Percentiles rank a stretch among this genome's conserved stretches.
These are phyloP conservation scores for Euphorbia peplus DNA, from an alignment of 345 rosid genomes.

Conservation along the genomic window DNA sequence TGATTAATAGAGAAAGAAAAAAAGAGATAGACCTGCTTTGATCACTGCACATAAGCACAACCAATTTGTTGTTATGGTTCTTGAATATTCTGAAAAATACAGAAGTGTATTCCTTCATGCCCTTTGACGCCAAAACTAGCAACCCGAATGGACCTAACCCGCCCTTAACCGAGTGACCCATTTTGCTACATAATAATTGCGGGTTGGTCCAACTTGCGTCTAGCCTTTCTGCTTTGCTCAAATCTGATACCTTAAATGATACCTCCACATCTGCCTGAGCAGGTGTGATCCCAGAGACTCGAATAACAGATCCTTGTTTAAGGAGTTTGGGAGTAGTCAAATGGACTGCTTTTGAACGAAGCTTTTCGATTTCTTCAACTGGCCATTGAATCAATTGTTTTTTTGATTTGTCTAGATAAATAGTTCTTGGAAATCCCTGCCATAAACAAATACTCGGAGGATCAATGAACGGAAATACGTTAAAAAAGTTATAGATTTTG, in stretches of 20 bases:
- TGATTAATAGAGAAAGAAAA: too few relatives aligned
- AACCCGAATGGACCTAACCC: conserved; percentile 73
- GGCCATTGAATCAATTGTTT: conserved; percentile 76
- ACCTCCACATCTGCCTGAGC: conserved; percentile 80
- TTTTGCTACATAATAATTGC: conserved; percentile 48
- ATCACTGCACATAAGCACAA: conserved; percentile 89
- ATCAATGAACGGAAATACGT: too few relatives aligned
- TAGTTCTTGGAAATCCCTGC: conserved; percentile 64
- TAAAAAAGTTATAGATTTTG: too few relatives aligned
- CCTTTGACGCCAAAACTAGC: conserved; percentile 56
- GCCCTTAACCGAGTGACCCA: conserved; percentile 47
- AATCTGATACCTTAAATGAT: conserved; percentile 37
- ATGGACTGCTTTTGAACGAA: conserved; percentile 35
- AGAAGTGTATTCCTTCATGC: conserved; percentile 55
- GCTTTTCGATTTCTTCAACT: conserved; percentile 51
- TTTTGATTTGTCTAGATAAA: conserved; percentile 52
- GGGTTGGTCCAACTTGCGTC: conserved; percentile 53
- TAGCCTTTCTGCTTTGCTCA: conserved; percentile 46
- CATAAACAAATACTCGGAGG: too few relatives aligned
- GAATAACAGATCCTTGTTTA: conserved; percentile 37
- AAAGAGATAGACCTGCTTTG: conserved; percentile 52
- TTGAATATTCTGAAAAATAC: conserved; percentile 69
- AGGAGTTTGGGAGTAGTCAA: conserved; percentile 30
- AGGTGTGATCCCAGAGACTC: conserved; percentile 62
- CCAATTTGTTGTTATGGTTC: conserved; percentile 32